phyloP scores from a whole-genome alignment of 2,329 filamentous ascomycete genomes.

The Claviceps humidiphila region DNA sequence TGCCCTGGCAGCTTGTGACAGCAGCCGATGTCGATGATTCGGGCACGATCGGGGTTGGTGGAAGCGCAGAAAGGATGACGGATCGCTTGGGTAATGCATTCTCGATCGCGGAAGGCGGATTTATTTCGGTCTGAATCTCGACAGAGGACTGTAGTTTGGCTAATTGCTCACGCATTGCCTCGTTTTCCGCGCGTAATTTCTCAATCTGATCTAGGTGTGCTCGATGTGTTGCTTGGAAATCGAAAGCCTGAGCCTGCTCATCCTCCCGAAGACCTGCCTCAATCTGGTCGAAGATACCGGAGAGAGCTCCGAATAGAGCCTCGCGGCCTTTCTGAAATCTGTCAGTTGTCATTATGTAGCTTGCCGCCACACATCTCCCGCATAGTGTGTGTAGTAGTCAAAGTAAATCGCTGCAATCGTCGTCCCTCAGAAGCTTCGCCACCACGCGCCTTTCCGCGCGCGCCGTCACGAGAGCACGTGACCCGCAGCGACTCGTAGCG shows the following conservation, averaged over 20 bases:
- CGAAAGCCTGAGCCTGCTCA: background rate
- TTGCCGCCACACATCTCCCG: background rate
- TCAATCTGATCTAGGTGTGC: conserved; percentile 14
- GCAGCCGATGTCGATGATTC: conserved; percentile 10
- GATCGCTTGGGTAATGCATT: background rate
- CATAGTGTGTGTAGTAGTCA: background rate
- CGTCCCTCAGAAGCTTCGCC: background rate
- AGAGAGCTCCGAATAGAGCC: conserved; percentile 26
- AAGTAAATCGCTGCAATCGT: background rate
- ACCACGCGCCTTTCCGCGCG: background rate
- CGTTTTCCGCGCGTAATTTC: conserved; percentile 29
- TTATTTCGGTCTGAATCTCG: background rate
- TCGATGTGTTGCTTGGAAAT: background rate
- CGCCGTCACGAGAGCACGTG: background rate
- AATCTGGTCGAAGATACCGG: conserved; percentile 26
- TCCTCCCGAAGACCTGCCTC: conserved; percentile 6
- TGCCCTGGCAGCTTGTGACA: conserved; percentile 13
- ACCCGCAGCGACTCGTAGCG: background rate
- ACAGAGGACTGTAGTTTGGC: background rate
- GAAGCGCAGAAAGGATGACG: background rate
- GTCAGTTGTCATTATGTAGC: conserved; percentile 20
- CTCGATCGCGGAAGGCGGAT: background rate
- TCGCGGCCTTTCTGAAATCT: conserved; percentile 27
- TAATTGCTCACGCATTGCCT: conserved; percentile 25
- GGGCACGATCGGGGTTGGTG: background rate